Evolutionary conservation across 352 stramenopile species (phyloP).

Genomic region (Globisporangium acanthophoron): DNA sequence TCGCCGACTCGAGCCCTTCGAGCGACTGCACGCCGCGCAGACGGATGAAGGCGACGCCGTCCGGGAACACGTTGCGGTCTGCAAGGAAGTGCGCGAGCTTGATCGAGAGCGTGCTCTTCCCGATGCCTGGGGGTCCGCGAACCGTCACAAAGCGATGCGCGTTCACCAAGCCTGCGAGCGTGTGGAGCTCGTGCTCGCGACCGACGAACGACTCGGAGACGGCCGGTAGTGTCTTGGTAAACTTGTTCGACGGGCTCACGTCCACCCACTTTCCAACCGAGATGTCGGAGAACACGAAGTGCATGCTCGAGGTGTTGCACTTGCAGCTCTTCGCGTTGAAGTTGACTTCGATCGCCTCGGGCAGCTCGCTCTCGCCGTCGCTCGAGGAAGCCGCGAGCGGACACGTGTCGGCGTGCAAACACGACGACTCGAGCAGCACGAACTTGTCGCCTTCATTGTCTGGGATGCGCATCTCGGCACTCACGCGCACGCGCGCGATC

Average conservation of each 20-base stretch:
- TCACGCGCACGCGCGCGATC: constrained; percentile 63
- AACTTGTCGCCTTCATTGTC: constrained; percentile 72
- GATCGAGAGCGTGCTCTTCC: constrained; percentile 72
- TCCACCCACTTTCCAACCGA: constrained; percentile 71
- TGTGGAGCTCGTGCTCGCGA: constrained; percentile 68
- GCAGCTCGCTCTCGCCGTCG: constrained; percentile 10
- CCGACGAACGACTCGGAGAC: constrained; percentile 70
- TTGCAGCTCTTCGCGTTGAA: constrained; percentile 38
- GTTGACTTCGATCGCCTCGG: constrained; percentile 46
- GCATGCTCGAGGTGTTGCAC: constrained; percentile 41
- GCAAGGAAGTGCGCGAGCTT: constrained; percentile 68
- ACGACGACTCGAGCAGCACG: constrained; percentile 63
- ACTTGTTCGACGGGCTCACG: constrained; percentile 65
- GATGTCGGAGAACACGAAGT: constrained; percentile 71
- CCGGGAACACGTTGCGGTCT: constrained; percentile 62
- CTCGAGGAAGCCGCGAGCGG: constrained; percentile 20
- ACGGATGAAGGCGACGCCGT: constrained; percentile 72
- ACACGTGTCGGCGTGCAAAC: constrained; percentile 47
- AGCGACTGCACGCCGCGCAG: constrained; percentile 61
- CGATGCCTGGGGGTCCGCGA: constrained; percentile 66
- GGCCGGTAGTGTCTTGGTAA: constrained; percentile 56
- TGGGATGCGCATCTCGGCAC: constrained; percentile 58
- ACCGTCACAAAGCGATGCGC: constrained; percentile 63
- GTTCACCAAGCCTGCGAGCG: constrained; percentile 53
- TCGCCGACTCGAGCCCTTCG: constrained; percentile 67